Percentiles rank a stretch among this genome's conserved stretches.
phyloP scores from a whole-genome alignment of 2,329 filamentous ascomycete species.

The Cytospora leucostoma region DNA sequence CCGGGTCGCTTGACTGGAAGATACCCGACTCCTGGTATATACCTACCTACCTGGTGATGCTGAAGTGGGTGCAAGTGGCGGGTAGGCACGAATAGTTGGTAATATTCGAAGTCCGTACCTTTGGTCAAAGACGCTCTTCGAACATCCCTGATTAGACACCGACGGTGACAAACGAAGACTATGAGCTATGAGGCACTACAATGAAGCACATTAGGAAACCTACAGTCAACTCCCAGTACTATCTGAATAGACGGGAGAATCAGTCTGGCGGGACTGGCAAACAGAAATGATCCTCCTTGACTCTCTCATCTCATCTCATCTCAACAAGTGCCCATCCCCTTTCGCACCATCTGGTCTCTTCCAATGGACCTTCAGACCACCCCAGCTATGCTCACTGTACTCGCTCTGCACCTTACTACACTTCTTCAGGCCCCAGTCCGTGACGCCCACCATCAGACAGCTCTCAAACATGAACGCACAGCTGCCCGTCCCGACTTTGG shows the following conservation, averaged over 20 bases:
- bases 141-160: background rate
- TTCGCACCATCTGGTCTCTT: constrained; percentile 27
- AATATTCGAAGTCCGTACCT: background rate
- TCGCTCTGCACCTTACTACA: constrained; percentile 63
- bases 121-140: background rate
- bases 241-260: background rate
- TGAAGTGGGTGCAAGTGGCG: no score
- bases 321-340: constrained; percentile 32
- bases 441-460: constrained; percentile 69
- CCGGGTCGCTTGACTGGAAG: no score
- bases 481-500: constrained; percentile 60
- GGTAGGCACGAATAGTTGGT: no score
- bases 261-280: background rate
- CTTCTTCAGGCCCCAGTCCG: constrained; percentile 65
- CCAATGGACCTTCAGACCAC: constrained; percentile 59
- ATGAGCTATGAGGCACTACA: background rate
- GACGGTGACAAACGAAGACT: background rate
- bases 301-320: constrained; percentile 8
- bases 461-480: constrained; percentile 73
- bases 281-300: background rate
- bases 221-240: background rate
- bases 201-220: background rate
- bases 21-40: no score
- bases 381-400: constrained; percentile 84
- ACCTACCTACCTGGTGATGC: no score